Conservation (phyloP, 768 basidiomycete genomes). For the Cubamyces sp. region DNA sequence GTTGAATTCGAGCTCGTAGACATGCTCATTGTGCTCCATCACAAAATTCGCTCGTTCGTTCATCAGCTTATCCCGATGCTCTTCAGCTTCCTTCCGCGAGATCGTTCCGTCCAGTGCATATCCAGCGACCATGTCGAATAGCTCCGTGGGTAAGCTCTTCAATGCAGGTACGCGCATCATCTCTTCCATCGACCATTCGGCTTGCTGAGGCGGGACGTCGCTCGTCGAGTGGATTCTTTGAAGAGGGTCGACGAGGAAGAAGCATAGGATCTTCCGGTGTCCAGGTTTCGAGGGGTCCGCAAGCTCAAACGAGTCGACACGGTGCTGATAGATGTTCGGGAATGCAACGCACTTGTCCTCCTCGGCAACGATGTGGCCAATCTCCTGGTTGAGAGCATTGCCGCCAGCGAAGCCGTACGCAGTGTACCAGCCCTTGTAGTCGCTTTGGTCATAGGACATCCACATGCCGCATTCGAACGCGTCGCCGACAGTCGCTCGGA, state of each 20-base stretch:
- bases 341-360: conserved; percentile 39
- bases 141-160: conserved; percentile 25
- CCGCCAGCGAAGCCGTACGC: conserved; percentile 16
- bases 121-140: conserved; percentile 29
- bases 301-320: conserved; percentile 41
- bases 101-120: too few relatives aligned
- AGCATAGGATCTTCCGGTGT: conserved; percentile 42
- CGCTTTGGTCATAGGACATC: conserved; percentile 8
- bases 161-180: neutral
- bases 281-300: conserved; percentile 39
- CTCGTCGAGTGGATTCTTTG: conserved; percentile 36
- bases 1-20: too few relatives aligned
- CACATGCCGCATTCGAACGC: neutral
- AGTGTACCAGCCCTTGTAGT: conserved; percentile 1
- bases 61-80: neutral
- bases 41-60: neutral
- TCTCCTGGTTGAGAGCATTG: conserved; percentile 25
- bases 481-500: conserved; percentile 34
- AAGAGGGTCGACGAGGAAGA: conserved; percentile 44
- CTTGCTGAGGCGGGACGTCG: conserved; percentile 39
- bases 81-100: neutral
- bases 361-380: conserved; percentile 37
- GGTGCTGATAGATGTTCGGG: conserved; percentile 45
- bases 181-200: conserved; percentile 28
- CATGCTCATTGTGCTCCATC: neutral